These are phyloP conservation scores for Ostreobium quekettii DNA, from an alignment of 139 green algal species.

Conservation along the genomic window DNA sequence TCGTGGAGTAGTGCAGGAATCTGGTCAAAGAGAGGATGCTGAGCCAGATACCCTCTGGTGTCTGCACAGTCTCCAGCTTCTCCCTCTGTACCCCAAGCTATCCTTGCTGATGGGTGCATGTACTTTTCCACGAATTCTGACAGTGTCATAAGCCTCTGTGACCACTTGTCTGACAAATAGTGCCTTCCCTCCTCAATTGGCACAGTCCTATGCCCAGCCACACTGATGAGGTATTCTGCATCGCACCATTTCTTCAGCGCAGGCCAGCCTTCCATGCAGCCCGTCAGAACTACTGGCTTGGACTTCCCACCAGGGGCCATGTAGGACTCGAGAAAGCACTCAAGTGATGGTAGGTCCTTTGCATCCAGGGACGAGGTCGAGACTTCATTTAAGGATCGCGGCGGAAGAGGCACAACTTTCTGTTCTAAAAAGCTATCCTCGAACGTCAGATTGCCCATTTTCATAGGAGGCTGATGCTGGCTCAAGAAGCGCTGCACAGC, in stretches of 20 bases:
- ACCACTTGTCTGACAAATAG: constrained; percentile 77
- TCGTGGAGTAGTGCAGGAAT: constrained; percentile 70
- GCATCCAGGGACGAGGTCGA: constrained; percentile 1
- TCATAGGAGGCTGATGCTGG: neutral
- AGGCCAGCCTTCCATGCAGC: constrained; percentile 67
- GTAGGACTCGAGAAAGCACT: constrained; percentile 47
- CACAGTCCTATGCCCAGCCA: constrained; percentile 71
- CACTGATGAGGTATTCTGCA: constrained; percentile 46
- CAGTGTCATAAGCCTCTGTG: constrained; percentile 75
- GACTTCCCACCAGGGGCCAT: constrained; percentile 31
- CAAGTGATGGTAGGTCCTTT: constrained; percentile 36
- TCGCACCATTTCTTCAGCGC: constrained; percentile 63
- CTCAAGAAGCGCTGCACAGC: constrained; percentile 16
- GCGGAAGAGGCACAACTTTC: constrained; percentile 29
- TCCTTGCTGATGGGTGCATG: constrained; percentile 20
- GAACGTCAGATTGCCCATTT: neutral
- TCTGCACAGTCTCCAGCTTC: constrained; percentile 11
- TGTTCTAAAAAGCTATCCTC: neutral
- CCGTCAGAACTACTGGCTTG: constrained; percentile 32
- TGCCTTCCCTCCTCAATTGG: constrained; percentile 77
- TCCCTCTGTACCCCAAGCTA: constrained; percentile 1
- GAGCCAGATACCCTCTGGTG: constrained; percentile 68
- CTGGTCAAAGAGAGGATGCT: constrained; percentile 89
- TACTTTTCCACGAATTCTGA: constrained; percentile 59
- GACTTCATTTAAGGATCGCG: constrained; percentile 31